Evolutionary conservation across 2,329 filamentous ascomycete genomes (phyloP).

Genomic region (Ophiocordyceps camponoti-leonardi): DNA sequence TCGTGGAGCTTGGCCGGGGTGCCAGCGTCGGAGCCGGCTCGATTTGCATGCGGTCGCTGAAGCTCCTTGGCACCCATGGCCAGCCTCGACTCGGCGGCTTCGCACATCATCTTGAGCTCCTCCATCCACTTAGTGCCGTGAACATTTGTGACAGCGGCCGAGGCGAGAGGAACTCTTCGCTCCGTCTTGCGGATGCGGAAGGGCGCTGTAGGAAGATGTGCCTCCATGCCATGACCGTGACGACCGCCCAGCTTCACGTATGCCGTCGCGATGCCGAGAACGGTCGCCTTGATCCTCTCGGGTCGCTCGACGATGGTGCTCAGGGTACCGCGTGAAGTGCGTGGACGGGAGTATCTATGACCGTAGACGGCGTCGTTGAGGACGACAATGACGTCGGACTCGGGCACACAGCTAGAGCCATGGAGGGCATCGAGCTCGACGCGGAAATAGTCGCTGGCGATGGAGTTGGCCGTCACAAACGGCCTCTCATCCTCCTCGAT

Average conservation of each 20-base stretch:
- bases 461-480: slow-evolving; percentile 28
- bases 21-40: slow-evolving; percentile 23
- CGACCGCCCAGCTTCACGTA: slow-evolving; percentile 81
- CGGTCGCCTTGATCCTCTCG: slow-evolving; percentile 71
- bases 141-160: slow-evolving; percentile 70
- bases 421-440: slow-evolving; percentile 52
- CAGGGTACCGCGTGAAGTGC: slow-evolving; percentile 53
- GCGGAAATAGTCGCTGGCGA: slow-evolving; percentile 53
- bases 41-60: slow-evolving; percentile 45
- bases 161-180: slow-evolving; percentile 52
- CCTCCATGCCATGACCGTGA: slow-evolving; percentile 50
- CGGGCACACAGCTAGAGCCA: slow-evolving; percentile 18
- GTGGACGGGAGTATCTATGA: slow-evolving; percentile 74
- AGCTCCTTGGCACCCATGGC: slow-evolving; percentile 66
- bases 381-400: slow-evolving; percentile 58
- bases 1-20: slow-evolving; percentile 52
- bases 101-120: slow-evolving; percentile 73
- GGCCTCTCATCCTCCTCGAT: slow-evolving; percentile 16
- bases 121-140: slow-evolving; percentile 91
- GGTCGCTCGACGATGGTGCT: slow-evolving; percentile 82
- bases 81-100: slow-evolving; percentile 60
- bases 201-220: slow-evolving; percentile 42
- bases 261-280: slow-evolving; percentile 67
- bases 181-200: slow-evolving; percentile 76
- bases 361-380: slow-evolving; percentile 91